Evolutionary conservation across 306 rosid species (phyloP).

Genomic region (Rosa lucieae): DNA sequence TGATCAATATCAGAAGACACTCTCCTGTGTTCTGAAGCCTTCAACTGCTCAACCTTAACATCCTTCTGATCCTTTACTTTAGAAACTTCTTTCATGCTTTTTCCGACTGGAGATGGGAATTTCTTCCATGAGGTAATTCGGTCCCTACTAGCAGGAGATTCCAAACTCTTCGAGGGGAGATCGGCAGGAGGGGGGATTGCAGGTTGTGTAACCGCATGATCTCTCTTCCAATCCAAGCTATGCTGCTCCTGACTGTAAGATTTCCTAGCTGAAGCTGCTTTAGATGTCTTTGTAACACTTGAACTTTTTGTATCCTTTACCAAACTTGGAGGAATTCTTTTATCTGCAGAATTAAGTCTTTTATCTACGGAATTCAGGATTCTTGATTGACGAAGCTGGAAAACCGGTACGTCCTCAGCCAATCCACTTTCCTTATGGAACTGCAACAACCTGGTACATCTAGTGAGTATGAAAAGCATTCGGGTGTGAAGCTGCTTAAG

Average conservation of each 20-base stretch:
- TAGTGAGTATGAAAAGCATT: conserved; percentile 95
- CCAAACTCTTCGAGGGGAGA: conserved; percentile 49
- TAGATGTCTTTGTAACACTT: conserved; percentile 52
- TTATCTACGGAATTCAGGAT: conserved; percentile 65
- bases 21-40: conserved; percentile 46
- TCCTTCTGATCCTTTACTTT: conserved; percentile 61
- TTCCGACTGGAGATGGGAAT: conserved; percentile 63
- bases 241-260: conserved; percentile 92
- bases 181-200: conserved; percentile 46
- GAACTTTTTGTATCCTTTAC: conserved; percentile 61
- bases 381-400: conserved; percentile 81
- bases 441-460: conserved; percentile 94
- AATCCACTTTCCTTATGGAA: conserved; percentile 92
- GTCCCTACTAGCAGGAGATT: conserved; percentile 60
- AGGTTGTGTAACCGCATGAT: conserved; percentile 28
- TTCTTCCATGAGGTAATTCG: conserved; percentile 93
- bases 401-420: conserved; percentile 86
- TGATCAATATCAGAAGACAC: conserved; percentile 51
- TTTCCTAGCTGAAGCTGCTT: conserved; percentile 63
- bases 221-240: conserved; percentile 65
- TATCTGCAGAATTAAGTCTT: conserved; percentile 64
- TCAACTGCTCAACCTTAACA: conserved; percentile 57
- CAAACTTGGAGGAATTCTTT: conserved; percentile 57
- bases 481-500: conserved; percentile 93
- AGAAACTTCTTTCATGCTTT: conserved; percentile 53